Evolutionary conservation across 106 monocot genomes (phyloP), one percentile per base, ranked within the genome.

Genomic region (Hemerocallis citrina): DNA sequence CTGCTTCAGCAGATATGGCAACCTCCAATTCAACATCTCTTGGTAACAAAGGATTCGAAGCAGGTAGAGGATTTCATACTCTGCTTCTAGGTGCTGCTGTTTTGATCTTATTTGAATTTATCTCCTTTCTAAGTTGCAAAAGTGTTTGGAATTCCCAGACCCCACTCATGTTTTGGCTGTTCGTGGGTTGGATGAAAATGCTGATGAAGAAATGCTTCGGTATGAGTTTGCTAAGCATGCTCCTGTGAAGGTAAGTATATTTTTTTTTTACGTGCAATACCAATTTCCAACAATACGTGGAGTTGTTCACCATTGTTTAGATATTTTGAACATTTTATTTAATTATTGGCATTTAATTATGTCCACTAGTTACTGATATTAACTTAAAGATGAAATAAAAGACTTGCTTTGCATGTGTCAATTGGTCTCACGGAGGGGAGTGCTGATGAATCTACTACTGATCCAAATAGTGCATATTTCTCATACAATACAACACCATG

Each of bases 171-270:
- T 98, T 57, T 69, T 98, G 50, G 98, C 92, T 63, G 82, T 98
- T 22, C 98, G 98, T 51, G 98, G 98, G n/a, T 68, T 98, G 61
- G 98, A 92, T 85, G 92, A 98, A 76, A 98, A 98, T 76, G 92
- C 98, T 75, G 98, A 98, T 77, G 98, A 98, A 65, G 98, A 98
- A 73, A 88, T 98, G 98, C 81, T 98, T 37, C 84, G 98, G 3
- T 98, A 92, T 55, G 98, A 98, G 54, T 98, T 92, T 64, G 71
- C 98, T 42, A 98, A 98, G 75, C 88, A 98, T 85, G 87, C 92
- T 77, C 85, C 98, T 41, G 79, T 98, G 52, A 92, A 79, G 76
- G 98, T 98, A 63, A 52, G n/a, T n/a, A n/a, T n/a, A n/a, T n/a
- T n/a, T n/a, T n/a, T n/a, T n/a, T n/a, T n/a, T n/a, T n/a, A n/a